Percentiles rank a stretch among this genome's conserved stretches.
These are phyloP conservation scores for Solanum acaule DNA, from an alignment of 257 asterid genomes.

Conservation along the genomic window DNA sequence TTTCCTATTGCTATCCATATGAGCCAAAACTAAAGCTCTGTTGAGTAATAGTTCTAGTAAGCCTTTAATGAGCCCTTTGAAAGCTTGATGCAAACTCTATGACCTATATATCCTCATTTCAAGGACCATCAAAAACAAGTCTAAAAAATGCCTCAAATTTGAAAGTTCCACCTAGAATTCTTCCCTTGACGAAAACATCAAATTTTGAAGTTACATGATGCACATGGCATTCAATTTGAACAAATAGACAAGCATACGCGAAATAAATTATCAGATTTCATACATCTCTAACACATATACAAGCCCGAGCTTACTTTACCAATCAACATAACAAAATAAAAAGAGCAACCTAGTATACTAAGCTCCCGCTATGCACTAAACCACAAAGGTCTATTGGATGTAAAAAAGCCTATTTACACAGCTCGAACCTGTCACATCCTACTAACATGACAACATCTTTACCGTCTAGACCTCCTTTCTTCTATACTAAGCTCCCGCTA, in stretches of 20 bases:
- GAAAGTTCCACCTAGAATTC: background rate
- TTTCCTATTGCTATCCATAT: background rate
- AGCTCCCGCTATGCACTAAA: background rate
- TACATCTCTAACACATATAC: background rate
- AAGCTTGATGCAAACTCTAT: background rate
- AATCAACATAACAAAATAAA: background rate
- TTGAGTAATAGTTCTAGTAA: background rate
- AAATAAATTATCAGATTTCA: background rate
- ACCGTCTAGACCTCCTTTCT: no score
- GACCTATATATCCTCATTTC: background rate
- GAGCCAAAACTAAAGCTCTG: background rate
- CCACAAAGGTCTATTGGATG: background rate
- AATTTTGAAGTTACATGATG: background rate
- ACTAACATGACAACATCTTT: background rate
- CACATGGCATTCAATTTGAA: background rate
- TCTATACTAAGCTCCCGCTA: background rate
- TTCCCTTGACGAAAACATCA: background rate
- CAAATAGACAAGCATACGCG: background rate
- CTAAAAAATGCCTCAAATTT: background rate
- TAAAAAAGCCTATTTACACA: background rate
- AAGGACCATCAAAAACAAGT: background rate
- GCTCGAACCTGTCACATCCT: background rate
- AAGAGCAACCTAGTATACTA: background rate
- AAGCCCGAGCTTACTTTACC: background rate
- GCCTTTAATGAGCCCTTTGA: background rate